These are phyloP conservation scores for Rutstroemia sp. DNA, from an alignment of 2,329 filamentous ascomycete genomes.

Conservation along the genomic window DNA sequence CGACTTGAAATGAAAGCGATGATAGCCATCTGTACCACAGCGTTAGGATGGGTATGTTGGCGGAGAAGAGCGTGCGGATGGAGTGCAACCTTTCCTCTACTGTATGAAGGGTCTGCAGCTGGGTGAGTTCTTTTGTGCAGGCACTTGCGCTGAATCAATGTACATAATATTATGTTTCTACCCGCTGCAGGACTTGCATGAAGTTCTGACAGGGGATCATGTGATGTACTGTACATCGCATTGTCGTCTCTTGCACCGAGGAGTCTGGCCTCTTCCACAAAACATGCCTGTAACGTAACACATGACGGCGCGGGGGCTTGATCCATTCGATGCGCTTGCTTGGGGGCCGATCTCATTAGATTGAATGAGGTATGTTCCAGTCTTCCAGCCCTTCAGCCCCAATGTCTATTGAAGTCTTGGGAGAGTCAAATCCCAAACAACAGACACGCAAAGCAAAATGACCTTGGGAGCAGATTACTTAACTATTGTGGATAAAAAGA, in stretches of 20 bases:
- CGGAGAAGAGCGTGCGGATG: not conserved
- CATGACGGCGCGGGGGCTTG: not conserved
- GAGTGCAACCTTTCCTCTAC: not conserved
- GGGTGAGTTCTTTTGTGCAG: not conserved
- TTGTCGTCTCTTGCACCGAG: no score
- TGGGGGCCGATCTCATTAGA: no score
- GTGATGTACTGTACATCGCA: not conserved
- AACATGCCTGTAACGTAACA: not conserved
- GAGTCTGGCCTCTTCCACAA: no score
- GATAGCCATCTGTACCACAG: no score
- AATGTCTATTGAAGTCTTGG: no score
- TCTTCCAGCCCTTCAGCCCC: no score
- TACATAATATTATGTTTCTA: not conserved
- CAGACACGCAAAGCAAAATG: not conserved
- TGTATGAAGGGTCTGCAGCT: not conserved
- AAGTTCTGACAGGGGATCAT: not conserved
- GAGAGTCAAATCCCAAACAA: no score
- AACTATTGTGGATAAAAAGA: not conserved
- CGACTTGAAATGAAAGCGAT: no score
- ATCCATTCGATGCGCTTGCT: no score
- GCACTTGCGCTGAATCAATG: not conserved
- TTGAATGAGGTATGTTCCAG: no score
- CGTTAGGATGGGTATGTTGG: no score
- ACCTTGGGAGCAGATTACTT: not conserved
- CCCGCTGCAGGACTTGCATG: not conserved